phyloP scores from a whole-genome alignment of 768 basidiomycete genomes.

The Mycena capillaripes region DNA sequence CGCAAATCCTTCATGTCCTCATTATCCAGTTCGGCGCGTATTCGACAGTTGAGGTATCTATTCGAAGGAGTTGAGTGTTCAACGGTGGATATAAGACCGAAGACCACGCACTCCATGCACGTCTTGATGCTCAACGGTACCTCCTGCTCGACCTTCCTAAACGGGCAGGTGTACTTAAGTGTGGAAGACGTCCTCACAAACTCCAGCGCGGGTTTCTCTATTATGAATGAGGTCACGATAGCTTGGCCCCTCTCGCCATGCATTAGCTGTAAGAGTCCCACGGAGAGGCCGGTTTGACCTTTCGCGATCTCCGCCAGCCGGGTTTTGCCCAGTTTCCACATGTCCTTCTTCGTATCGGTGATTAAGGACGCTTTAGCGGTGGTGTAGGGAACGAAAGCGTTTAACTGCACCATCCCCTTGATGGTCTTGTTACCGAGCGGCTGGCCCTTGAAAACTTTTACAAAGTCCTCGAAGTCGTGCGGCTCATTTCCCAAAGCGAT shows the following conservation, averaged over 20 bases:
- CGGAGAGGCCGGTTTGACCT: neutral
- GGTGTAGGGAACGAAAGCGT: neutral
- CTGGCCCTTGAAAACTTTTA: neutral
- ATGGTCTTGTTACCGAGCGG: neutral
- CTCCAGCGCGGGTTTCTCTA: neutral
- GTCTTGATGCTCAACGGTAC: neutral
- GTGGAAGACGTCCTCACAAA: neutral
- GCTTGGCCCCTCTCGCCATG: neutral
- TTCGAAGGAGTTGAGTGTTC: neutral
- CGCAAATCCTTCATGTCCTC: neutral
- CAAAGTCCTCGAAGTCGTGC: neutral
- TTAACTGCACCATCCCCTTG: neutral
- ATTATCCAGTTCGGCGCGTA: neutral
- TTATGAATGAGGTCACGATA: neutral
- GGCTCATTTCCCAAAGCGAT: slow-evolving; percentile 1
- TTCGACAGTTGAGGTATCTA: neutral
- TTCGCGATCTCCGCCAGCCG: neutral
- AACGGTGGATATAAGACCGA: neutral
- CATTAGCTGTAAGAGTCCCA: neutral
- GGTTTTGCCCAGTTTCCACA: neutral
- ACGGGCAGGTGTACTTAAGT: neutral
- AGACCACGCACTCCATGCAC: neutral
- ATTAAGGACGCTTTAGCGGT: neutral
- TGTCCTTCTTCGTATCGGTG: neutral
- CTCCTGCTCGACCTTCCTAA: neutral